Conservation (phyloP, 2,329 filamentous ascomycete species). For the Cladosporium phlei region DNA sequence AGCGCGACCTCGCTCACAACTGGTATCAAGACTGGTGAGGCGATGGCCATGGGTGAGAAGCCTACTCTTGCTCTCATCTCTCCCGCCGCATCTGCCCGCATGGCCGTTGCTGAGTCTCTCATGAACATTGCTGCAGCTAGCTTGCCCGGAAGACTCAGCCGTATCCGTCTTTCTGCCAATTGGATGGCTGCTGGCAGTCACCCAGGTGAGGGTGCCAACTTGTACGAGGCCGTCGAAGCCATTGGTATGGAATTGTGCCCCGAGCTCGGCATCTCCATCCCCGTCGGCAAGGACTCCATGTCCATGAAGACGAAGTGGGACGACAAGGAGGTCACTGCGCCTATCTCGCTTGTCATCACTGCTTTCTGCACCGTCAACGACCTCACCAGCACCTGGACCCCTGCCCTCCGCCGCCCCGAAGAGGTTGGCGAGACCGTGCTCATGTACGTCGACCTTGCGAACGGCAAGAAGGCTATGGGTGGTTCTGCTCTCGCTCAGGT, state of each 20-base stretch:
- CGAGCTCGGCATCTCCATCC: conserved; percentile 83
- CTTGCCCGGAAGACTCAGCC: conserved; percentile 65
- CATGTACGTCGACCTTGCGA: conserved; percentile 84
- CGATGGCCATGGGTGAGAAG: conserved; percentile 97
- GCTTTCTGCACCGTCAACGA: conserved; percentile 82
- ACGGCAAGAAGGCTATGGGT: conserved; percentile 74
- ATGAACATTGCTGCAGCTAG: conserved; percentile 87
- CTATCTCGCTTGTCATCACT: conserved; percentile 84
- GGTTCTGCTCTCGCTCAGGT: conserved; percentile 89
- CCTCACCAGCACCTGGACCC: conserved; percentile 87
- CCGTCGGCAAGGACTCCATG: conserved; percentile 96
- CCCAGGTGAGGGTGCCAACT: conserved; percentile 81
- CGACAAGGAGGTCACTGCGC: conserved; percentile 81
- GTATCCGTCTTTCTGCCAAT: conserved; percentile 87
- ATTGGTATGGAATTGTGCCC: conserved; percentile 92
- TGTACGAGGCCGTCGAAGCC: conserved; percentile 90
- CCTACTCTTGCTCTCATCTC: conserved; percentile 85
- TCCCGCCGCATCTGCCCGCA: conserved; percentile 82
- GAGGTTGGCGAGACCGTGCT: conserved; percentile 86
- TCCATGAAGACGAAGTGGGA: conserved; percentile 99
- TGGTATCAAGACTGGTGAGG: conserved; percentile 75
- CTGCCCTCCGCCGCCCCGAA: conserved; percentile 73
- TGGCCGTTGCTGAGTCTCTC: conserved; percentile 91
- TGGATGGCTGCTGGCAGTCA: conserved; percentile 99
- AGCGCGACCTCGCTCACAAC: conserved; percentile 74